These are phyloP conservation scores for Talaromyces sp. DNA, from an alignment of 2,329 filamentous ascomycete species.

Conservation along the genomic window DNA sequence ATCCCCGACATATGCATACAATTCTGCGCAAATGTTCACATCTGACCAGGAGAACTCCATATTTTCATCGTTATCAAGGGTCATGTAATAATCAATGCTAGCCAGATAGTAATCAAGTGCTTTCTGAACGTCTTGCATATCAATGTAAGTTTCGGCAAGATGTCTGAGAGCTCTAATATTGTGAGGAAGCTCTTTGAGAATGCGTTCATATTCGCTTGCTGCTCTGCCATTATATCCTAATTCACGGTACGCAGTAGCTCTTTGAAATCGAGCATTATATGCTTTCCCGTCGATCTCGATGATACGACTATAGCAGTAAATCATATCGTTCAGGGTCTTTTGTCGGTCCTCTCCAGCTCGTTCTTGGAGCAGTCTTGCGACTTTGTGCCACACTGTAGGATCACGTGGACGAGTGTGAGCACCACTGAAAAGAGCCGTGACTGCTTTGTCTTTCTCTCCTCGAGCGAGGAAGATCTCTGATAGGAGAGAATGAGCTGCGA, in stretches of 20 bases:
- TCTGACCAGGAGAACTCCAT: conserved; percentile 69
- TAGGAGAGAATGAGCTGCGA: conserved; percentile 58
- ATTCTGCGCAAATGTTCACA: conserved; percentile 77
- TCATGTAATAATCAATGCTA: conserved; percentile 50
- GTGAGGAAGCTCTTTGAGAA: conserved; percentile 53
- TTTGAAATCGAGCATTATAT: conserved; percentile 53
- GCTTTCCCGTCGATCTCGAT: conserved; percentile 52
- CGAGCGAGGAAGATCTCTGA: conserved; percentile 57
- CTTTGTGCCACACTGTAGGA: conserved; percentile 55
- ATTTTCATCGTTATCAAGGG: conserved; percentile 42
- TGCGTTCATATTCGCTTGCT: conserved; percentile 51
- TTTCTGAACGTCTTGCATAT: conserved; percentile 47
- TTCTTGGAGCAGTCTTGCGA: conserved; percentile 54
- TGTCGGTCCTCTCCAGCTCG: conserved; percentile 45
- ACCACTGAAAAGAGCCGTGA: conserved; percentile 56
- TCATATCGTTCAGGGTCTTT: conserved; percentile 46
- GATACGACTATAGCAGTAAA: conserved; percentile 54
- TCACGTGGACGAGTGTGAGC: conserved; percentile 57
- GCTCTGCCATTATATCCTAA: conserved; percentile 47
- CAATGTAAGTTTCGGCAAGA: conserved; percentile 57
- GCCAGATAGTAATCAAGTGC: conserved; percentile 52
- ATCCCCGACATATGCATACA: conserved; percentile 64
- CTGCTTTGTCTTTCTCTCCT: conserved; percentile 55
- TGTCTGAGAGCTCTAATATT: conserved; percentile 54
- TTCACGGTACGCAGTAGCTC: conserved; percentile 55